phyloP scores from a whole-genome alignment of 495 filamentous ascomycete genomes.

The Lasiosphaeria hispida region DNA sequence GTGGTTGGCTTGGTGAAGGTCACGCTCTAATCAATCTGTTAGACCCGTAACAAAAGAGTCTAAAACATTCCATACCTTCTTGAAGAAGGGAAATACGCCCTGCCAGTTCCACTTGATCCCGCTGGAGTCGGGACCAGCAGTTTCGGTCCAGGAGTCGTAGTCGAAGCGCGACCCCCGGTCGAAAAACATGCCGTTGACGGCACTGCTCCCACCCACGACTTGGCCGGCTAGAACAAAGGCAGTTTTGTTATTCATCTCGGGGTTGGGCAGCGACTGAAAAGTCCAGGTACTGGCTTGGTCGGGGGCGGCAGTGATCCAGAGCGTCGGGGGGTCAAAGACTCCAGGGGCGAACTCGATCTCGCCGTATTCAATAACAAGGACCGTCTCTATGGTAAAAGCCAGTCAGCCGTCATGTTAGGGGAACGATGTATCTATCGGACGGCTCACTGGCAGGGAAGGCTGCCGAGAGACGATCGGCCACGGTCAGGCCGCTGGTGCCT shows the following conservation, averaged over 20 bases:
- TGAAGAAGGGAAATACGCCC: slow-evolving; percentile 41
- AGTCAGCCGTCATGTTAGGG: neutral
- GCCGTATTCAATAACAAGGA: slow-evolving; percentile 44
- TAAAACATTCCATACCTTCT: slow-evolving; percentile 20
- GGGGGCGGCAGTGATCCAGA: slow-evolving; percentile 3
- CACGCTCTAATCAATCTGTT: slow-evolving; percentile 13
- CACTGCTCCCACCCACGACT: slow-evolving; percentile 41
- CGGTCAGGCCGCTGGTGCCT: slow-evolving; percentile 39
- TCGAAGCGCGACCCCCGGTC: slow-evolving; percentile 34
- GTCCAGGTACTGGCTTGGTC: neutral
- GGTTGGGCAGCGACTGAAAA: slow-evolving; percentile 5
- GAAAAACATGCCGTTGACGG: slow-evolving; percentile 43
- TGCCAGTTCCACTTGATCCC: slow-evolving; percentile 33
- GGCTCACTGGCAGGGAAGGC: slow-evolving; percentile 22
- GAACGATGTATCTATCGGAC: neutral
- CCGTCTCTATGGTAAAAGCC: slow-evolving; percentile 29
- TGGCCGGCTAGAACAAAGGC: slow-evolving; percentile 33
- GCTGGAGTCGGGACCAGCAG: slow-evolving; percentile 38
- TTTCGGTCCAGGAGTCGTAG: slow-evolving; percentile 50
- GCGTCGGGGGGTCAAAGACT: slow-evolving; percentile 20
- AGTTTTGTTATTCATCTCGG: slow-evolving; percentile 25
- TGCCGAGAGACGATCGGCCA: slow-evolving; percentile 37
- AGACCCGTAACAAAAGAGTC: neutral
- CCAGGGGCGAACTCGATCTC: slow-evolving; percentile 25
- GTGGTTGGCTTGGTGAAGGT: slow-evolving; percentile 26